Percentiles rank a stretch among this genome's conserved stretches.
Evolutionary conservation across 805 yeast genomes (phyloP).

Genomic region (Nakazawaea pomicola): DNA sequence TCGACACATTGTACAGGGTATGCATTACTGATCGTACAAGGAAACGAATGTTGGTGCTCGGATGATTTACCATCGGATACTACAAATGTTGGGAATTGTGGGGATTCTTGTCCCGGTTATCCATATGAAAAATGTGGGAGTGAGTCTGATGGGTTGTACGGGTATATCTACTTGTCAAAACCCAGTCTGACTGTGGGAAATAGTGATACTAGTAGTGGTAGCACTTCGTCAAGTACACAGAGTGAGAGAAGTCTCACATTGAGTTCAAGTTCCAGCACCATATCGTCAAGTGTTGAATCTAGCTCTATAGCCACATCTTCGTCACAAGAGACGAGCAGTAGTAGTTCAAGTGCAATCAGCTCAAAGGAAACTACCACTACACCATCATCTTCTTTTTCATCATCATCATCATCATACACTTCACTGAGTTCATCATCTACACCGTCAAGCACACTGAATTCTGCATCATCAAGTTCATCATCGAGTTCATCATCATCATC

Average conservation of each 20-base stretch:
- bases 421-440: too few species aligned
- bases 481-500: conserved; percentile 9
- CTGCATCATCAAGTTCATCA: conserved; percentile 2
- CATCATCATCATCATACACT: too few species aligned
- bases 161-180: conserved; percentile 18
- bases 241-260: too few species aligned
- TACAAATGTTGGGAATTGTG: conserved; percentile 30
- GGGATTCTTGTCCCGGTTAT: conserved; percentile 39
- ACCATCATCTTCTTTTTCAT: too few species aligned
- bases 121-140: conserved; percentile 36
- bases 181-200: conserved; percentile 6
- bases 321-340: too few species aligned
- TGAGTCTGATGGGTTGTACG: conserved; percentile 16
- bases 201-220: conserved; percentile 4
- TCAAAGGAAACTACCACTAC: not conserved
- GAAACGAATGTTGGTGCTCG: conserved; percentile 43
- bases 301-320: not conserved
- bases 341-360: conserved; percentile 1
- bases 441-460: too few species aligned
- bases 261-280: conserved; percentile 5
- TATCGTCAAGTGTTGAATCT: not conserved
- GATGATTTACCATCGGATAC: conserved; percentile 37
- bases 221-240: too few species aligned
- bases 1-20: conserved; percentile 32
- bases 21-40: conserved; percentile 42